Evolutionary conservation across 2,329 filamentous ascomycete species (phyloP), one percentile per base, ranked within the genome.

Genomic region (Fusarium devonianum): DNA sequence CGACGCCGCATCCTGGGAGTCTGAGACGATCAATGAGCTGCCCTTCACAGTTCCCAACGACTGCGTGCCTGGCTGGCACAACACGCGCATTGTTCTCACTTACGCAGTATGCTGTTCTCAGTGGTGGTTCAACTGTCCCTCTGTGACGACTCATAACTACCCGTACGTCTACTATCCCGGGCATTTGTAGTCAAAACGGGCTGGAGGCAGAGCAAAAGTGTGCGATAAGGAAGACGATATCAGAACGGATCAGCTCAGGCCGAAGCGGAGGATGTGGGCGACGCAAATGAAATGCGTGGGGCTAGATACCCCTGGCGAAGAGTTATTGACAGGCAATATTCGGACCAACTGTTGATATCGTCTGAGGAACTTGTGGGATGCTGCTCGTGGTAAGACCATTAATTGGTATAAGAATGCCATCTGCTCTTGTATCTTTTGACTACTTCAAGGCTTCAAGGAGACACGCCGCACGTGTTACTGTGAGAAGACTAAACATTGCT

Each of bases 51-150:
- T 67, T 4, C 56, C 65, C 2, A 49, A 63, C 3, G 13, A 48
- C 1, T 70, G 68, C 37, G 36, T 32, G 5, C 63, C 64, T n/a
- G 54, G 49, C 11, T 66, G 60, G 58, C 58, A 63, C 36, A 67
- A 67, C 29, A 66, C 56, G n/a, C 49, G 57, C 8, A 47, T 60
- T 7, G 38, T 53, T 9, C 13, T 36, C 32, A 62, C 54, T 7
- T 28, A 49, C 36, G 33, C 38, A 10, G 47, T 53, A 17, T 63
- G 62, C 12, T 61, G 30, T 8, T 16, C 56, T 13, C 57, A 55
- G 34, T 58, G 60, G 58, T 56, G 49, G 35, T 50, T 29, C 13
- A 38, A 55, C 41, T 58, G 52, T 11, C 52, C 58, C 26, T 62
- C 58, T 37, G 22, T 64, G 10, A 14, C 29, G 11, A 42, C 42